Percentiles rank a stretch among this genome's conserved stretches.
Conservation (phyloP, 495 filamentous ascomycete genomes). For the Choiromyces venosus region DNA sequence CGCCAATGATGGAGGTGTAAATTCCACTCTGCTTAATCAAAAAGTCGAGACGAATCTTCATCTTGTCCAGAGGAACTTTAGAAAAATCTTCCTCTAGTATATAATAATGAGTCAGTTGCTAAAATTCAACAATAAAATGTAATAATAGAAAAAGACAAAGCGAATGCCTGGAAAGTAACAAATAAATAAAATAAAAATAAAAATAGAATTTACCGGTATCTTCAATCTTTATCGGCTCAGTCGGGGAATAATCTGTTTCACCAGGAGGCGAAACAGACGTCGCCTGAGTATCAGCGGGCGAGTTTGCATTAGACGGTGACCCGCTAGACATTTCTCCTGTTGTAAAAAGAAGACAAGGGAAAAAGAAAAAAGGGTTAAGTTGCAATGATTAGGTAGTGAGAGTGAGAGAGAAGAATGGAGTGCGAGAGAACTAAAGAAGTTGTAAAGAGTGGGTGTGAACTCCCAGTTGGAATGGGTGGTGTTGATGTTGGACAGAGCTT, state of each 20-base stretch:
- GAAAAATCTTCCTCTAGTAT: constrained; percentile 14
- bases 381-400: neutral
- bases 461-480: neutral
- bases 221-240: neutral
- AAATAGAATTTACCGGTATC: neutral
- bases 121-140: neutral
- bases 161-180: neutral
- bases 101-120: neutral
- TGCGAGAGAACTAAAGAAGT: neutral
- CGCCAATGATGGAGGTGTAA: constrained; percentile 38
- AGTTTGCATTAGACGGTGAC: neutral
- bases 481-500: neutral
- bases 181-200: neutral
- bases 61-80: constrained; percentile 33
- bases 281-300: neutral
- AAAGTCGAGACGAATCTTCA: constrained; percentile 36
- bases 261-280: neutral
- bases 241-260: neutral
- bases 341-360: neutral
- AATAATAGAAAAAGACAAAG: neutral
- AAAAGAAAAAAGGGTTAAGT: neutral
- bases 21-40: constrained; percentile 39
- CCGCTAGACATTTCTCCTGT: neutral
- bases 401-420: neutral
- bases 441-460: neutral